Evolutionary conservation across 2,329 filamentous ascomycete species (phyloP), one percentile per base, ranked within the genome.

Genomic region (Trichothecium roseum): DNA sequence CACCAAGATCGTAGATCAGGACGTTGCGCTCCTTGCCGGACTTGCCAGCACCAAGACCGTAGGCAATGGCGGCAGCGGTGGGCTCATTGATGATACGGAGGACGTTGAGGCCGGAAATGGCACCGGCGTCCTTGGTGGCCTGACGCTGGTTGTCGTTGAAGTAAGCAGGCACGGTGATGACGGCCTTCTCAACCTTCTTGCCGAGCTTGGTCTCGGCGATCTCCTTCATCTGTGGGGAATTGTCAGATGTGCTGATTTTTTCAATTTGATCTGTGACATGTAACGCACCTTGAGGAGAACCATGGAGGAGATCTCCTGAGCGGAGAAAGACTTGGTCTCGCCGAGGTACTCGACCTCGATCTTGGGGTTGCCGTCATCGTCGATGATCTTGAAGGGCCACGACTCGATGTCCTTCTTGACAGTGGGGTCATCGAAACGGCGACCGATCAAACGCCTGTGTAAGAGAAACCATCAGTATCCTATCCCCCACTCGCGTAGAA

Each of bases 81-180:
- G 91, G 91, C 74, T 98, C 91, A 79, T 98, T 98, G 72, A 98
- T 96, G 72, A 98, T 96, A 77, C 91, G 88, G 65, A 98, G 88
- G 51, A 98, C 87, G 69, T 96, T 95, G 45, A 98, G 81, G 53
- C 89, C 91, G 56, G 89, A 72, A 59, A 98, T 98, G 63, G 89
- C 84, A 81, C 91, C 91, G 49, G 91, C 91, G 60, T 96, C 91
- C 81, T 96, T 96, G 70, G 91, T 98, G 49, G 91, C 85, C 71
- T 96, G 91, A 70, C 91, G 84, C 75, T 98, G 91, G 76, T 94
- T 94, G 80, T 98, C 91, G 77, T 96, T 96, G 85, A 98, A 98
- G 78, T 98, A 98, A 60, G 91, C 91, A 40, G 91, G 91, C 40
- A 96, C 91, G 44, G 91, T 98, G 66, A 98, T 88, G 63, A 98